Evolutionary conservation across 176 grass and related monocot species (phyloP).

Genomic region (Thinopyrum elongatum): DNA sequence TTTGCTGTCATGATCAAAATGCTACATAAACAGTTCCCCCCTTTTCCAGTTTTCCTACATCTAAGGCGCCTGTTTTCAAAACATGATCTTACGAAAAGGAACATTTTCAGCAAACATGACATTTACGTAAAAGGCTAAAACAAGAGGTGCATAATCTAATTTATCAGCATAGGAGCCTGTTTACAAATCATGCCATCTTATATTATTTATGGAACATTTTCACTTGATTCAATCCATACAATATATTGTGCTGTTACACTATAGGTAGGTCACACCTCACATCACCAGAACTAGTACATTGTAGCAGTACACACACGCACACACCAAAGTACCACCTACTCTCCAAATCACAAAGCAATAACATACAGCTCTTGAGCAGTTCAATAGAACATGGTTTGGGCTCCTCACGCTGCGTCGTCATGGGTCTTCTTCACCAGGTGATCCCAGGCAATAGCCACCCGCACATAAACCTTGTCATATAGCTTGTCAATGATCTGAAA

Average conservation of each 20-base stretch:
- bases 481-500: too few relatives aligned
- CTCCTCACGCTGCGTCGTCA: too few relatives aligned
- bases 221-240: not conserved
- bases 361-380: not conserved
- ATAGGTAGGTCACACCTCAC: not conserved
- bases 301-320: not conserved
- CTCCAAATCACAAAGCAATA: not conserved
- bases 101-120: too few relatives aligned
- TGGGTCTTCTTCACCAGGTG: not conserved
- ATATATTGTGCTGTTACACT: not conserved
- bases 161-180: not conserved
- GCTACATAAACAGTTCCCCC: too few relatives aligned
- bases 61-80: too few relatives aligned
- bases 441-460: not conserved
- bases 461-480: not conserved
- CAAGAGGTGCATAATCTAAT: too few relatives aligned
- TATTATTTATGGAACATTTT: not conserved
- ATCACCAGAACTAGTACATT: too few relatives aligned
- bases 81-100: too few relatives aligned
- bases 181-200: not conserved
- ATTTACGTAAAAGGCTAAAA: too few relatives aligned
- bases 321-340: not conserved
- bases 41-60: too few relatives aligned
- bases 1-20: constrained; percentile 8
- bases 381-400: not conserved